phyloP scores from a whole-genome alignment of 495 filamentous ascomycete species.

The Podospora tetraspora region DNA sequence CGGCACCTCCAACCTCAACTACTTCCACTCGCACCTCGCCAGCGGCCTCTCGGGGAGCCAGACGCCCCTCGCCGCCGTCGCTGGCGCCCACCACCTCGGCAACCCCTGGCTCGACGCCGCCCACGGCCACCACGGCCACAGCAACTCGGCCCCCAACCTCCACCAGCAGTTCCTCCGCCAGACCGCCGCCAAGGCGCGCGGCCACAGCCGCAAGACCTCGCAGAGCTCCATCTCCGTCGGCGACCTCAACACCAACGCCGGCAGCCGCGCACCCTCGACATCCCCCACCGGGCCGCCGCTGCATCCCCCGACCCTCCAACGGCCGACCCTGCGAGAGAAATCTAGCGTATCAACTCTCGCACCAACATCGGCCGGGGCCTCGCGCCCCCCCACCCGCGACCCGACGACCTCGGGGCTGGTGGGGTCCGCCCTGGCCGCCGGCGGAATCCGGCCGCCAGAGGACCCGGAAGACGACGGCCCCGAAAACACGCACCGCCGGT shows the following conservation, averaged over 20 bases:
- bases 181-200: constrained; percentile 10
- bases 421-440: constrained; percentile 17
- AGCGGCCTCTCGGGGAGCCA: constrained; percentile 75
- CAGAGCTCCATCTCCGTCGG: constrained; percentile 41
- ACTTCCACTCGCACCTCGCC: constrained; percentile 81
- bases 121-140: constrained; percentile 26
- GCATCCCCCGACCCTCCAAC: constrained; percentile 10
- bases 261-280: neutral
- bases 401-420: constrained; percentile 6
- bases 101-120: constrained; percentile 38
- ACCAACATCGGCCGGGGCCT: constrained; percentile 40
- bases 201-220: constrained; percentile 40
- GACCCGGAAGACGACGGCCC: constrained; percentile 20
- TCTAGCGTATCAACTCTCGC: constrained; percentile 51
- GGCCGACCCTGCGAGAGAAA: constrained; percentile 33
- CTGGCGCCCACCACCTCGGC: constrained; percentile 51
- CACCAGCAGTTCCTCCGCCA: constrained; percentile 14
- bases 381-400: constrained; percentile 47
- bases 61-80: constrained; percentile 81
- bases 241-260: constrained; percentile 24
- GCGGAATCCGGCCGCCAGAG: neutral
- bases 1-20: constrained; percentile 81
- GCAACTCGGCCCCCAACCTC: constrained; percentile 27
- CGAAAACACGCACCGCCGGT: constrained; percentile 27
- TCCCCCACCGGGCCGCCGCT: constrained; percentile 11